These are phyloP conservation scores for Linum trigynum DNA, from an alignment of 345 rosid genomes.

Conservation along the genomic window DNA sequence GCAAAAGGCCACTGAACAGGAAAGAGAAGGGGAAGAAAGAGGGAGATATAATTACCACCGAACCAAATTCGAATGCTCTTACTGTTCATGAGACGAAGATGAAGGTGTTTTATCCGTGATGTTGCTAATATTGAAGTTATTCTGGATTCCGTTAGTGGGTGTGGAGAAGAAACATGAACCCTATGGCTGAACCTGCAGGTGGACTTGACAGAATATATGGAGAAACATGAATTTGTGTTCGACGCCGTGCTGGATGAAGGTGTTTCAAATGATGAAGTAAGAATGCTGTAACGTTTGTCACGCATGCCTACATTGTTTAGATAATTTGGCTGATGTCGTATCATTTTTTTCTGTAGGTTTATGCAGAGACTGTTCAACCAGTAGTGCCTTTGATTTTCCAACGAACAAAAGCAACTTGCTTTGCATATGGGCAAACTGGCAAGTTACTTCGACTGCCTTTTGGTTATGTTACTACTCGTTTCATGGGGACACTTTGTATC, in stretches of 20 bases:
- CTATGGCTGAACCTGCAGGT: constrained; percentile 24
- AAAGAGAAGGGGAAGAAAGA: constrained; percentile 49
- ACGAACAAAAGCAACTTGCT: constrained; percentile 52
- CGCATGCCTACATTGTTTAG: neutral
- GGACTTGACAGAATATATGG: constrained; percentile 50
- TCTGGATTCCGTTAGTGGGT: neutral
- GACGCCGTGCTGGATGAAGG: constrained; percentile 45
- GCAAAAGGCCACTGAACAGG: constrained; percentile 48
- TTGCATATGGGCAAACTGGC: constrained; percentile 60
- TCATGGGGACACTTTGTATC: no score
- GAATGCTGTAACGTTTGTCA: constrained; percentile 8
- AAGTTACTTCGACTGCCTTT: constrained; percentile 7
- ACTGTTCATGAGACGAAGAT: constrained; percentile 48
- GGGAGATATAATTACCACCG: constrained; percentile 41
- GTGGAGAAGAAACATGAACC: no score
- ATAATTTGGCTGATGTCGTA: no score
- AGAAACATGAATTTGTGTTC: constrained; percentile 53
- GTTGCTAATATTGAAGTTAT: neutral
- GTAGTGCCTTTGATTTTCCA: constrained; percentile 47
- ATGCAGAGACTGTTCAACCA: constrained; percentile 49
- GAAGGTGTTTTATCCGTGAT: constrained; percentile 27
- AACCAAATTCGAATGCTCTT: constrained; percentile 32
- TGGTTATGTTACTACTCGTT: no score
- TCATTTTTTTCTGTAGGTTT: constrained; percentile 23
- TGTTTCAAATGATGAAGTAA: constrained; percentile 46